Base-by-base conservation (phyloP, 169 alveolate genomes). In the Cryptosporidium baileyi region DNA sequence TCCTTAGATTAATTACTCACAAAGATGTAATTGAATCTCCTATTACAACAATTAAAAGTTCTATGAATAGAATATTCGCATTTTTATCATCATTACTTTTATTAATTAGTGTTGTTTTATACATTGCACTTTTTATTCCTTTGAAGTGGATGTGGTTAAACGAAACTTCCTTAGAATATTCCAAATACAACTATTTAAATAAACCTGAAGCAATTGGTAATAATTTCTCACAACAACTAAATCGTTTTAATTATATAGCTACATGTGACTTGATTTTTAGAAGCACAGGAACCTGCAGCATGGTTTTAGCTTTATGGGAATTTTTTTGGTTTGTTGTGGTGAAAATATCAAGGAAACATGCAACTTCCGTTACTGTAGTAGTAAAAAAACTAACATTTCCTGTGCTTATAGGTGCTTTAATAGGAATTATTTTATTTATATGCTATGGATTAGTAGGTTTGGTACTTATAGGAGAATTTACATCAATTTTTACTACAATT, bases 311-410 rank as follows among this genome's bases (percentile, higher is more conserved):
- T 8, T 59, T 74, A 22, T 74, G 65, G 65, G 82, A 74, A 40
- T 57, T 74, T 17, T 74, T 74, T 38, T 74, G 82, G 82, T 74
- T 74, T 13, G 9, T 74, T 15, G 32, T 59, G 9, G 24, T 74
- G 17, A 74, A 74, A 49, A 19, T 74, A 11, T 74, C 82, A 32
- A 52, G 74, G 0, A 74, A 74, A 17, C 82, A 74, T 54, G 82
- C 82, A 6, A 74, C 67, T 30, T 74, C 82, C n/a, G 36, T 74
- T 34, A 54, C 82, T 17, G 82, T 74, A 40, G 57, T 57, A 8
- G 67, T 74, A 38, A 74, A 74, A 38, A 74, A 74, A 74, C 17
- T 74, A 22, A 57, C 67, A 0, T 40, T 74, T 74, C 82, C 82
- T 13, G 54, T 57, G 19, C 24, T 74, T n/a, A 9, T 57, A 52